Evolutionary conservation across 805 yeast species (phyloP), one percentile per base, ranked within the genome.

Genomic region (Starmerella bombicola): DNA sequence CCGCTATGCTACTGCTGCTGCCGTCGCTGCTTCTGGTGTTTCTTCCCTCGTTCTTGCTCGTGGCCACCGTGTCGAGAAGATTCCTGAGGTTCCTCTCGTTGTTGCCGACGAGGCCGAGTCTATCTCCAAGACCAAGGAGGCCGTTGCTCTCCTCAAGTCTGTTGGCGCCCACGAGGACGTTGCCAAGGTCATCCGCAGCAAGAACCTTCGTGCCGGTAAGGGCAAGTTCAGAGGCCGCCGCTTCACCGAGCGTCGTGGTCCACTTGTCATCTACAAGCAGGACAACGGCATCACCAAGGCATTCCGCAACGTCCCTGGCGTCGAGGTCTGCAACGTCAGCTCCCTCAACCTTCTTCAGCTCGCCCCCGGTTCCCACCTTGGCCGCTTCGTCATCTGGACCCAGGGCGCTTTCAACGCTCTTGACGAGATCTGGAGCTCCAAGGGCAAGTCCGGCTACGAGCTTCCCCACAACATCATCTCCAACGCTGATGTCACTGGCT

Each of bases 281-380:
- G 96, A 93, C 80, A 82, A 86, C 67, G 97, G 97, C 75, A 63
- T 91, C 48, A 93, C 80, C 67, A 83, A 84, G 78, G 98, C 98
- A 54, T 84, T 91, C 79, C 86, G 97, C 82, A 91, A 91, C 83
- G 74, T 91, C 58, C 98, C 98, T 71, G 98, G 98, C 81, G 97
- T 91, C 58, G 98, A 91, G 76, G 78, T 95, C 64, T 78, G 88
- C 62, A 73, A 78, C 68, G 98, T 91, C 61, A 73, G 80, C 62
- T 74, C 86, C 65, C 77, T 91, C 64, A 91, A 91, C 74, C 76
- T 91, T 62, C 80, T 91, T 68, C 97, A 88, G 76, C 81, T 91
- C 65, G 98, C 98, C 62, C 98, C 98, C 70, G 98, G 98, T 80
- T 94, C 97, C 66, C 98, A 91, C 78, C 75, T 91, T 64, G 98